Evolutionary conservation across 352 stramenopile genomes (phyloP).

Genomic region (Globisporangium apiculatum): DNA sequence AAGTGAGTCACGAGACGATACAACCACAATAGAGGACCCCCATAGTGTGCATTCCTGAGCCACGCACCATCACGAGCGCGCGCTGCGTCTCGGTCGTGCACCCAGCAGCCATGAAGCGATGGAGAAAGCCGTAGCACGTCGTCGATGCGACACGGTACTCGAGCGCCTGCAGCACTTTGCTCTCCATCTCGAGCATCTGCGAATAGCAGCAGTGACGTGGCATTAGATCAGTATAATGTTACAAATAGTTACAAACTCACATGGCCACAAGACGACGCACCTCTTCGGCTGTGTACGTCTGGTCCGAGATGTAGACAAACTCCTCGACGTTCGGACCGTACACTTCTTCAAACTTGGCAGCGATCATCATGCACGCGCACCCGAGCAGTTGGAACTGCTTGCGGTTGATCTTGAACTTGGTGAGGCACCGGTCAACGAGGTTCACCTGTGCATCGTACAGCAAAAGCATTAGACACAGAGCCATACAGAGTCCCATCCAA

Average conservation of each 20-base stretch:
- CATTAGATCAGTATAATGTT: background rate
- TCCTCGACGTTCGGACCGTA: conserved; percentile 91
- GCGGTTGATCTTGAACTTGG: conserved; percentile 80
- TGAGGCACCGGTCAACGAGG: conserved; percentile 76
- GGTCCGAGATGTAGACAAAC: conserved; percentile 97
- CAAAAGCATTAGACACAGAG: background rate
- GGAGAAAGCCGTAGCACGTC: conserved; percentile 67
- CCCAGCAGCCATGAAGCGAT: conserved; percentile 51
- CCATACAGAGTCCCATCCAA: too few species aligned
- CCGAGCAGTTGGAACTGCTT: conserved; percentile 94
- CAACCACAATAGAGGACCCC: background rate
- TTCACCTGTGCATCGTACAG: conserved; percentile 38
- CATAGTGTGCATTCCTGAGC: background rate
- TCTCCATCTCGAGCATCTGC: conserved; percentile 82
- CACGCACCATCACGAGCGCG: conserved; percentile 51
- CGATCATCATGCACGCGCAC: conserved; percentile 94
- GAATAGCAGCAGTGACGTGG: background rate
- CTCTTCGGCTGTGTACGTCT: conserved; percentile 89
- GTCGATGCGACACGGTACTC: conserved; percentile 75
- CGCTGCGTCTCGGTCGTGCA: conserved; percentile 48
- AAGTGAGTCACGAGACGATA: background rate
- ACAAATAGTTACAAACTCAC: background rate
- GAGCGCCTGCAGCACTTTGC: conserved; percentile 61
- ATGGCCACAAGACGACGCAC: conserved; percentile 17
- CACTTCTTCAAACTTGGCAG: conserved; percentile 97